Conservation (phyloP, 345 rosid genomes). For the Murraya paniculata region DNA sequence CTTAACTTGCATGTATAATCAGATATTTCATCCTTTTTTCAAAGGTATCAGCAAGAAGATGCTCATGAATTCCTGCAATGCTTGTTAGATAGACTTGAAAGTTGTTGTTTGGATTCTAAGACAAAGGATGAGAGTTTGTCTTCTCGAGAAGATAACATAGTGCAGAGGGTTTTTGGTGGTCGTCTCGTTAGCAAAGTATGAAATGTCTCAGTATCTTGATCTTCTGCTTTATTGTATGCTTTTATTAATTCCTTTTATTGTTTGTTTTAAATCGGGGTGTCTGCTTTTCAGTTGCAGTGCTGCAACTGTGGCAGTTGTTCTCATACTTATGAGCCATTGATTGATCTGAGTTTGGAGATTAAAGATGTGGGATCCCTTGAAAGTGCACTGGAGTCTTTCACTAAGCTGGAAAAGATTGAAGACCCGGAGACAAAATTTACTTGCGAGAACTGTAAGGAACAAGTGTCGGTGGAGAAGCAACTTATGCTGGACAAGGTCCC, state of each 20-base stretch:
- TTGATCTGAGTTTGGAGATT: conserved; percentile 80
- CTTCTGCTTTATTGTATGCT: background rate
- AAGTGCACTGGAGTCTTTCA: conserved; percentile 68
- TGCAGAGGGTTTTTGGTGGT: conserved; percentile 64
- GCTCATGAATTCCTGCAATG: conserved; percentile 87
- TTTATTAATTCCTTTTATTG: background rate
- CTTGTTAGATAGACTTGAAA: conserved; percentile 66
- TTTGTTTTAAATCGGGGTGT: background rate
- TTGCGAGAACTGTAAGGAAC: conserved; percentile 70
- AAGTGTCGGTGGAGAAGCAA: conserved; percentile 71
- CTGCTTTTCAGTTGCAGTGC: conserved; percentile 54
- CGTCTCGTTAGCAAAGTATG: conserved; percentile 65
- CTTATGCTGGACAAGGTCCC: conserved; percentile 72
- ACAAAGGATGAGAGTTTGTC: conserved; percentile 18
- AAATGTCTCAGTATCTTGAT: background rate
- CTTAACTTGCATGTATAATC: conserved; percentile 33
- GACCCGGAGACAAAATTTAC: conserved; percentile 48
- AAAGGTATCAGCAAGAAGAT: conserved; percentile 69
- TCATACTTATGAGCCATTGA: conserved; percentile 53
- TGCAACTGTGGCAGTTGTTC: conserved; percentile 64
- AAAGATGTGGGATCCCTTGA: conserved; percentile 53
- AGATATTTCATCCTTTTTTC: conserved; percentile 62
- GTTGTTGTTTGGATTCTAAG: conserved; percentile 45
- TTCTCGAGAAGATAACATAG: conserved; percentile 40
- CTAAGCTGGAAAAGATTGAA: conserved; percentile 73